phyloP scores from a whole-genome alignment of 345 rosid species.

The Psidium friedrichsthalianum region DNA sequence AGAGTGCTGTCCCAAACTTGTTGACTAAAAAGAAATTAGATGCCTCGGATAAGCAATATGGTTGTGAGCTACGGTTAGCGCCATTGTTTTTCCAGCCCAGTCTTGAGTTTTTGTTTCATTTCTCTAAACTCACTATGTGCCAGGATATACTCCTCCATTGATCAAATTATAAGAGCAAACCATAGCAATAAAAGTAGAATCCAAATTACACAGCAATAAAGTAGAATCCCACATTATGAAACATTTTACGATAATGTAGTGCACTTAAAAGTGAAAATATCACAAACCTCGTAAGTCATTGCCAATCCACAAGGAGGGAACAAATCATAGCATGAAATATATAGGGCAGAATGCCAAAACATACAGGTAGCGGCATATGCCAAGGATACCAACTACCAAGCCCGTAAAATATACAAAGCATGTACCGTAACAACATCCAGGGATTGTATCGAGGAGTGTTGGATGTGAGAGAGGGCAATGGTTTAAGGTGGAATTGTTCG shows the following conservation, averaged over 20 bases:
- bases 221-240: background rate
- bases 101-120: background rate
- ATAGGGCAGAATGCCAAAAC: background rate
- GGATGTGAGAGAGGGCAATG: too few relatives aligned
- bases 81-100: too few relatives aligned
- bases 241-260: background rate
- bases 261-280: too few relatives aligned
- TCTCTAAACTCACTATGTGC: background rate
- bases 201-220: background rate
- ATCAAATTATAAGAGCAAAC: background rate
- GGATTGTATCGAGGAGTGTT: too few relatives aligned
- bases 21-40: too few relatives aligned
- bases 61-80: too few relatives aligned
- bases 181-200: background rate
- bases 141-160: too few relatives aligned
- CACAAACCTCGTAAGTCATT: constrained; percentile 70
- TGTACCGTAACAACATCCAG: constrained; percentile 30
- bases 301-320: constrained; percentile 48
- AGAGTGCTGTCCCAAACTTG: too few relatives aligned
- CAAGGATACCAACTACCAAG: background rate
- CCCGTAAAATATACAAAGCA: background rate
- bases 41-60: too few relatives aligned
- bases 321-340: background rate
- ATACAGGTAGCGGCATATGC: background rate
- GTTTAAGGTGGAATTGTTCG: background rate